Evolutionary conservation across 805 yeast genomes (phyloP).

Genomic region (Suhomyces emberorum): DNA sequence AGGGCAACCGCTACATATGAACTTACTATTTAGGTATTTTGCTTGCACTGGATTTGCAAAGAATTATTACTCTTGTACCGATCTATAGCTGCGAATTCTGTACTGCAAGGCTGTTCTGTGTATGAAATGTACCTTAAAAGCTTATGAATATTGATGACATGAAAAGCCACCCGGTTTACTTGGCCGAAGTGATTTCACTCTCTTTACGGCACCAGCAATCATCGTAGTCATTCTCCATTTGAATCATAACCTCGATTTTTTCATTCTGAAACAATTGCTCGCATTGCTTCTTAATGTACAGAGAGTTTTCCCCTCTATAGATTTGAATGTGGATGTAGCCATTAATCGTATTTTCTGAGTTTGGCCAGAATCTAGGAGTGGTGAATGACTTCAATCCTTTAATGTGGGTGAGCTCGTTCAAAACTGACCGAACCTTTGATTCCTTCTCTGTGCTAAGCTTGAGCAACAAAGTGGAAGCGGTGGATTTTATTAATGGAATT

Average conservation of each 20-base stretch:
- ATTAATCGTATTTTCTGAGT: constrained; percentile 14
- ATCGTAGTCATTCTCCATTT: constrained; percentile 63
- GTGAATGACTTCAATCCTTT: constrained; percentile 84
- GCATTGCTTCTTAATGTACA: constrained; percentile 57
- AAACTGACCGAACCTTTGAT: constrained; percentile 54
- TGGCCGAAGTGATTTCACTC: too few species aligned
- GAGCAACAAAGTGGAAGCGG: constrained; percentile 70
- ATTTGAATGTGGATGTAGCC: constrained; percentile 86
- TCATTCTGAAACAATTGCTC: constrained; percentile 49
- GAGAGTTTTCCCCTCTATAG: constrained; percentile 60
- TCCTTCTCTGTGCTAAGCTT: constrained; percentile 61
- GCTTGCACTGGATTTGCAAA: too few species aligned
- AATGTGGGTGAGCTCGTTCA: constrained; percentile 64
- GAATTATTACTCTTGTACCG: too few species aligned
- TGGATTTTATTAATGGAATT: constrained; percentile 75
- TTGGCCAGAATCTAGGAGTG: constrained; percentile 91
- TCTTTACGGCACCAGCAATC: constrained; percentile 62
- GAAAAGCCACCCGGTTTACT: too few species aligned
- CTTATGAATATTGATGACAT: too few species aligned
- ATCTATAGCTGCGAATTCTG: too few species aligned
- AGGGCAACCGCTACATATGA: too few species aligned
- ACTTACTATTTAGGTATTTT: too few species aligned
- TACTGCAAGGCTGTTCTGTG: too few species aligned
- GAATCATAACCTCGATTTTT: constrained; percentile 57
- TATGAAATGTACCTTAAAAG: too few species aligned